Evolutionary conservation across 2,329 filamentous ascomycete species (phyloP), one percentile per base, ranked within the genome.

Genomic region (Diaporthe sp.): DNA sequence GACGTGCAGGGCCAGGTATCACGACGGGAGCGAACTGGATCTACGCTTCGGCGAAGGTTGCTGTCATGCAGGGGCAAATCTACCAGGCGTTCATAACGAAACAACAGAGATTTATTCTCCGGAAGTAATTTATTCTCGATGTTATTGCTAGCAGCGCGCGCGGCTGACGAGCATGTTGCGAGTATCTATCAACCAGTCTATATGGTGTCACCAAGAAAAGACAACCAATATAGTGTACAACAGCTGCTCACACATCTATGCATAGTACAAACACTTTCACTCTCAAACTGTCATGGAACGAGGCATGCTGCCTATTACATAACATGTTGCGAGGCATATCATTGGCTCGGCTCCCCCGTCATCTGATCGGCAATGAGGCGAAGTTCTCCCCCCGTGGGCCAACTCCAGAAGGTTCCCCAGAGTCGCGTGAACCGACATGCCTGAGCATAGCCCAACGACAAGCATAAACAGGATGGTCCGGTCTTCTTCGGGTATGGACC

Each of bases 41-140:
- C 12, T n/a, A 22, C 22, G 13, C 7, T 53, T 28, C 34, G 31
- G 4, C 3, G n/a, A 68, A 68, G 31, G 4, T 68, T 39, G 47
- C 6, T 39, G 7, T 68, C 34, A 53, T 68, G 65, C 65, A 68
- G 47, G 65, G 65, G 65, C 47, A 53, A 68, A 68, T 68, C 65
- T 68, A 53, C 44, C 28, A 37, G 12, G 17, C 3, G 4, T 28
- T 28, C 34, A 39, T 34, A 20, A 39, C 15, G 31, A 51, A 22
- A 28, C 47, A 25, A 28, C 47, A 25, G 47, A 53, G 31, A 53
- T 39, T 39, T 53, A 20, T 13, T 53, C 4, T 39, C 31, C 34
- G 28, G 47, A 6, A 1, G 47, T 39, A n/a, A 39, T 39, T 34
- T 39, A 6, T 8, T 34, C 31, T 39, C 12, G 2, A 25, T 6